Base-by-base conservation (phyloP, 2,329 filamentous ascomycete species). In the Huntiella moniliformis region DNA sequence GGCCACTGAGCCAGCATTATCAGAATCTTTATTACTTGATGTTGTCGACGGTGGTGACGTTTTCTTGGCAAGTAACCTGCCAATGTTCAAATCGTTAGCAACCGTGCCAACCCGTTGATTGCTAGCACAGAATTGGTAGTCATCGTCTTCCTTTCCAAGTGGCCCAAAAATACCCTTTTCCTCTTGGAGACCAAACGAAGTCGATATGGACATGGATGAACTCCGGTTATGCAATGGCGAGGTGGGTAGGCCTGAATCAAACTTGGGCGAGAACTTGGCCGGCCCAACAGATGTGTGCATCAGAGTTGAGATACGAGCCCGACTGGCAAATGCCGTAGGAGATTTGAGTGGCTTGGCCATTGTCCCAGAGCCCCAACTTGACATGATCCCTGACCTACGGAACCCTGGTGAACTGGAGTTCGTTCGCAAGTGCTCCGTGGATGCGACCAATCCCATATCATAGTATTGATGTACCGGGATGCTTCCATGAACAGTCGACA, bases 401-500 rank as follows among this genome's bases (percentile, higher is more conserved):
- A 59, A 59, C 50, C 55, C 53, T 1, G 63, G 60, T 13, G 60
- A 61, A 2, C 60, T 61, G 4, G 56, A 53, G 10, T 54, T 61
- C 28, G 62, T 61, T 4, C 75, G 70, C 2, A 88, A 62, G 55
- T 91, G 82, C 31, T 87, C 82, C 0, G 76, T 79, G 46, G 74
- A 84, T 28, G 80, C 80, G n/a, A 80, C 70, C 11, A 87, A 60
- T 52, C 75, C 77, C 53, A 88, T 73, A 49, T 87, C 81, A 56
- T 85, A 88, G 46, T 75, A 66, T 13, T 79, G 67, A 42, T 74
- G 67, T 4, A 77, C 63, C 0, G 63, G 61, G 51, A 71, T 59
- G 58, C 61, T 54, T 47, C 33, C 54, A 41, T 38, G 50, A 34
- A 33, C 41, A 44, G 41, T 46, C 34, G 28, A 35, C 22, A 50